A percentile compares a stretch with the other conserved stretches of the same genome.
Evolutionary conservation across 2,329 filamentous ascomycete genomes (phyloP).

Genomic region (Fusarium hainanense): DNA sequence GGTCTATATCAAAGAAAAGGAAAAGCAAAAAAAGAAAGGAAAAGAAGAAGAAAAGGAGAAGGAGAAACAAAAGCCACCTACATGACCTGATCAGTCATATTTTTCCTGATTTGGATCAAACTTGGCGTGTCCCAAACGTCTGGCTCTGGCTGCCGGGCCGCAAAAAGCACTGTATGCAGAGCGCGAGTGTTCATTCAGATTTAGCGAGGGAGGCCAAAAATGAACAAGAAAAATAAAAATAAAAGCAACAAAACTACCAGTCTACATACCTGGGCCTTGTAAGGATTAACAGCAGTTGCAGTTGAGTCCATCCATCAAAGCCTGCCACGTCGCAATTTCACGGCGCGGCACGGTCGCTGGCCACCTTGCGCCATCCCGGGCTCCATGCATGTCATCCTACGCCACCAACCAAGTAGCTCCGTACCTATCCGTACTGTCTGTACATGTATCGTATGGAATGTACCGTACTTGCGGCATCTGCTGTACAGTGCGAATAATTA

Average conservation of each 20-base stretch:
- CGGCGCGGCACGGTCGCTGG: constrained; percentile 45
- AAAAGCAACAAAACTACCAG: neutral
- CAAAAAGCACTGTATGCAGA: constrained; percentile 3
- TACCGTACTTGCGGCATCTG: neutral
- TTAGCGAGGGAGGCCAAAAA: neutral
- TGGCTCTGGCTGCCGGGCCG: constrained; percentile 17
- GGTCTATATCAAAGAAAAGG: neutral
- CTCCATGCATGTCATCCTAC: constrained; percentile 48
- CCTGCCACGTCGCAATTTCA: constrained; percentile 49
- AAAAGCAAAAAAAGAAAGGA: neutral
- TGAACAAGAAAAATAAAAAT: neutral
- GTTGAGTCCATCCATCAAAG: constrained; percentile 33
- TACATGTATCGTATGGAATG: neutral
- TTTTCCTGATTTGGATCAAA: neutral
- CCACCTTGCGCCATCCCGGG: constrained; percentile 46
- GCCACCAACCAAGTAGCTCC: constrained; percentile 19
- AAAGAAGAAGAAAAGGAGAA: neutral
- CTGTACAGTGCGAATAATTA: constrained; percentile 34
- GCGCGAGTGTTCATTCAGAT: constrained; percentile 5
- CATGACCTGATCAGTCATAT: neutral
- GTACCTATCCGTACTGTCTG: too few relatives aligned
- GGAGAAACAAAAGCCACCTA: neutral
- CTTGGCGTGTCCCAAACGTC: constrained; percentile 12
- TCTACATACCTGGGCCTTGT: neutral
- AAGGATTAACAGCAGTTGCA: constrained; percentile 28